A percentile compares a stretch with the other conserved stretches of the same genome.
Conservation (phyloP, 2,329 filamentous ascomycete species). For the Davidsoniella eucalypti region DNA sequence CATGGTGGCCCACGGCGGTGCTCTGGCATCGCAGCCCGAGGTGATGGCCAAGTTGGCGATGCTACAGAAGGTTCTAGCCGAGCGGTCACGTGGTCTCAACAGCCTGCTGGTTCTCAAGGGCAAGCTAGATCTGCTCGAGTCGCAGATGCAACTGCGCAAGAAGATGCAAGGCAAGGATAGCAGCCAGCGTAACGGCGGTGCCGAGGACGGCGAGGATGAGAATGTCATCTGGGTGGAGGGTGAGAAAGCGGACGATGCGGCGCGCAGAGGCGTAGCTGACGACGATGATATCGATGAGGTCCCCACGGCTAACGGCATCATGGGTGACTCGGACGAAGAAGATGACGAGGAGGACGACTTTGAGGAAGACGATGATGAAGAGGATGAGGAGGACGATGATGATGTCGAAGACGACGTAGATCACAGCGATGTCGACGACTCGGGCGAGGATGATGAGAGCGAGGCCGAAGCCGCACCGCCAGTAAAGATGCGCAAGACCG, state of each 20-base stretch:
- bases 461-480: conserved; percentile 33
- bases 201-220: conserved; percentile 33
- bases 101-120: conserved; percentile 80
- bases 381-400: conserved; percentile 29
- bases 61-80: conserved; percentile 73
- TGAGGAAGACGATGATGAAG: conserved; percentile 25
- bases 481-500: conserved; percentile 27
- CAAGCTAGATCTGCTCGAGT: conserved; percentile 84
- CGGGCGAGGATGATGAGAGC: conserved; percentile 39
- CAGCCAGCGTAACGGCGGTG: conserved; percentile 20
- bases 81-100: conserved; percentile 66
- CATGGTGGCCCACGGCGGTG: conserved; percentile 78
- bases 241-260: conserved; percentile 31
- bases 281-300: conserved; percentile 43
- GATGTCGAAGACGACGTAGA: conserved; percentile 43
- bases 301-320: conserved; percentile 35
- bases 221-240: conserved; percentile 81
- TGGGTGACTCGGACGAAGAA: conserved; percentile 44
- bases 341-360: conserved; percentile 31
- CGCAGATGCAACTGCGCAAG: conserved; percentile 68
- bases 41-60: conserved; percentile 61
- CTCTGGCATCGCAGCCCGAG: conserved; percentile 72
- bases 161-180: conserved; percentile 35
- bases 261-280: conserved; percentile 24
- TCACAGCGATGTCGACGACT: conserved; percentile 39